Evolutionary conservation across 352 stramenopile species (phyloP).

Genomic region (Globisporangium paddicum): DNA sequence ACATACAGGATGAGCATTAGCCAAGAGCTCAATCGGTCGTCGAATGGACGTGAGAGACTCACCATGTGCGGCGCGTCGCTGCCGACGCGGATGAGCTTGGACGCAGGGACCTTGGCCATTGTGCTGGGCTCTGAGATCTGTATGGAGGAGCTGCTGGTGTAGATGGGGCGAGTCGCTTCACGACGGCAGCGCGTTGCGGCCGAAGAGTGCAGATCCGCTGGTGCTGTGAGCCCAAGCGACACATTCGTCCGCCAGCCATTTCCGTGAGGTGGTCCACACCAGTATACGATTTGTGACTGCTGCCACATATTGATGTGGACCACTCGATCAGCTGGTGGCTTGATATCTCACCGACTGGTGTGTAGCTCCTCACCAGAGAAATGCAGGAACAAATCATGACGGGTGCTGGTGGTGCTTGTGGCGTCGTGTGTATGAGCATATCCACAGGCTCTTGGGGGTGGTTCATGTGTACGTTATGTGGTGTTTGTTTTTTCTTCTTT

Average conservation of each 20-base stretch:
- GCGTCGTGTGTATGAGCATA: not conserved
- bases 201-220: not conserved
- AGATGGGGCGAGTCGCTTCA: too few relatives aligned
- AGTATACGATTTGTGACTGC: not conserved
- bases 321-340: not conserved
- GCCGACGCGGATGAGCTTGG: constrained; percentile 74
- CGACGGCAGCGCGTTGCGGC: constrained; percentile 1
- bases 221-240: constrained; percentile 3
- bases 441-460: too few relatives aligned
- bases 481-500: not conserved
- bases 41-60: constrained; percentile 10
- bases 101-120: constrained; percentile 59
- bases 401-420: too few relatives aligned
- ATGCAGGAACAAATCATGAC: not conserved
- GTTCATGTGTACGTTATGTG: too few relatives aligned
- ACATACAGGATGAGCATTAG: not conserved
- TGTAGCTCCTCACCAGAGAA: not conserved
- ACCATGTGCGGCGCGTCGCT: constrained; percentile 77
- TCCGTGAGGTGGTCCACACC: not conserved
- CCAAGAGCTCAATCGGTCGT: not conserved
- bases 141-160: not conserved
- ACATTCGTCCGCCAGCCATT: constrained; percentile 8
- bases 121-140: not conserved
- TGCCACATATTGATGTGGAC: not conserved
- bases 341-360: too few relatives aligned